Base-by-base conservation (phyloP, 257 asterid genomes). In the Petunia secreta region DNA sequence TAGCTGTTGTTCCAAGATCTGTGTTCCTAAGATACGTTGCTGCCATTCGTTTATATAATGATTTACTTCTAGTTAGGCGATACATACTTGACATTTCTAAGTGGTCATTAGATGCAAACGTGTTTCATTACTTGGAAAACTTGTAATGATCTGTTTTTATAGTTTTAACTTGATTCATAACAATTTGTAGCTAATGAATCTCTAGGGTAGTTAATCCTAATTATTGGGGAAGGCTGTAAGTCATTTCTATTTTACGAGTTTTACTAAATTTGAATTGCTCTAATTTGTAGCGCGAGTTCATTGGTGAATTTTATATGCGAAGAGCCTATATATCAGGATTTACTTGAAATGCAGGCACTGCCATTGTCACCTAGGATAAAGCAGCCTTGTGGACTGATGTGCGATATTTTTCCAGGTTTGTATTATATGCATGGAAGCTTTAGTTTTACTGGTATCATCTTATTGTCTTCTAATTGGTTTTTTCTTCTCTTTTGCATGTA, bases 361-460 rank as follows among this genome's bases (percentile, higher is more conserved):
- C 97, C 16, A 93, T 93, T 77, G 95, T 95, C 83, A 95, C 99
- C 4, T 93, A 93, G 87, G 96, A 91, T 85, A 91, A 91, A 89
- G 99, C 99, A 44, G 98, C 98, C 78, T 91, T 95, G 75, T 95
- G 99, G 99, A 95, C 99, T 1, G 99, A 95, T 76, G 99, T 96
- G 46, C 89, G 99, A 16, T 95, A 95, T 95, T 95, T 83, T 94
- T 95, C 58, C 99, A 93, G 98, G 99, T 94, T 50, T 71, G 82
- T 75, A 55, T 41, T 79, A 8, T 66, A 41, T 63, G 74, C 82
- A 50, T 38, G 34, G 34, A 8, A 8, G 34, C 62, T 73, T 50
- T 73, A 73, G 34, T 34, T 73, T 71, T 50, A 73, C 46, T 73
- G 78, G 25, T 25, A 46, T 73, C 78, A 73, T 50, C 63, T 16